phyloP scores from a whole-genome alignment of 805 yeast species.

The Zygoascus ofunaensis region DNA sequence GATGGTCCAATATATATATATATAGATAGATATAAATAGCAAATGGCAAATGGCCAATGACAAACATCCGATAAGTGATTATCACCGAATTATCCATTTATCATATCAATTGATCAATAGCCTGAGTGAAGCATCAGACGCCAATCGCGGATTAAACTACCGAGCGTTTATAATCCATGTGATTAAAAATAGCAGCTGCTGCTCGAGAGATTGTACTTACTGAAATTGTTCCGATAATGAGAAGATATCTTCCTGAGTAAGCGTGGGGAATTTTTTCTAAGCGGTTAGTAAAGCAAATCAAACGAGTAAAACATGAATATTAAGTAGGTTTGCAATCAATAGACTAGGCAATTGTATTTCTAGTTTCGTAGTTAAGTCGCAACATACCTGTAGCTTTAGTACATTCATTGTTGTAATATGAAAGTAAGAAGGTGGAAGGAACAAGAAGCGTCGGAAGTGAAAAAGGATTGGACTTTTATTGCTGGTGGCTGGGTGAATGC shows the following conservation, averaged over 20 bases:
- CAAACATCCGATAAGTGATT: too few species aligned
- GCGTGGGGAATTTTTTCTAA: constrained; percentile 74
- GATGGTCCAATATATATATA: not conserved
- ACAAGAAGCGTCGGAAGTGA: not conserved
- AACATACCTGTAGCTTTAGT: constrained; percentile 14
- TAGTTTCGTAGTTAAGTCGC: not conserved
- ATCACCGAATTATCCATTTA: too few species aligned
- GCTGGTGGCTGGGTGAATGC: not conserved
- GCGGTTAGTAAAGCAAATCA: too few species aligned
- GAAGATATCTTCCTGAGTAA: constrained; percentile 81
- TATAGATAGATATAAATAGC: not conserved
- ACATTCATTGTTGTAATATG: constrained; percentile 9
- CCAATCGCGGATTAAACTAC: too few species aligned
- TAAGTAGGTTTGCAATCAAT: not conserved
- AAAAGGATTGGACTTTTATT: too few species aligned
- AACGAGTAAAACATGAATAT: too few species aligned
- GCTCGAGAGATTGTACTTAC: too few species aligned
- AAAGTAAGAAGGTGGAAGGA: constrained; percentile 1
- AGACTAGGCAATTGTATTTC: not conserved
- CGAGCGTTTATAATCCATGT: too few species aligned
- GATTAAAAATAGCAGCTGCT: too few species aligned
- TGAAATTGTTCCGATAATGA: constrained; percentile 74
- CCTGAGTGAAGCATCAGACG: too few species aligned
- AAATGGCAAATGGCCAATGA: not conserved
- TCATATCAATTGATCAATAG: too few species aligned